Evolutionary conservation across 2,329 filamentous ascomycete species (phyloP).

Genomic region (Colletotrichum sp.): DNA sequence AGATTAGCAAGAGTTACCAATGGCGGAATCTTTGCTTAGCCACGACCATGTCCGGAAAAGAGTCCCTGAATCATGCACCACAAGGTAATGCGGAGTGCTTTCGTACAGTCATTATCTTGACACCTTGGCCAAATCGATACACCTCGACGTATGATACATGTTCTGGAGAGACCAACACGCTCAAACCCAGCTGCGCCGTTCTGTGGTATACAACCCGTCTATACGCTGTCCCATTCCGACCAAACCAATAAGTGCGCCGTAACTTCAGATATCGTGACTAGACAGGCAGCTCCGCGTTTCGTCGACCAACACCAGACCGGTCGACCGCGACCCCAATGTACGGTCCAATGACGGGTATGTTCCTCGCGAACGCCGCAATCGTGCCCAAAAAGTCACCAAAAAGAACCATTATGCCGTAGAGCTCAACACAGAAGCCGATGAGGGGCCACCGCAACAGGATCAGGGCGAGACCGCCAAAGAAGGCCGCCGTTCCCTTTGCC

Average conservation of each 20-base stretch:
- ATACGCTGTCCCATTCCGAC: background rate
- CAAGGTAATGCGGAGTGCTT: background rate
- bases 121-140: background rate
- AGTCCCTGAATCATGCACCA: background rate
- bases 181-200: slow-evolving; percentile 19
- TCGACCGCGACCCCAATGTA: slow-evolving; percentile 81
- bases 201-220: slow-evolving; percentile 20
- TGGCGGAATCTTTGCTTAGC: slow-evolving; percentile 18
- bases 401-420: slow-evolving; percentile 90
- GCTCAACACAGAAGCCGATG: slow-evolving; percentile 86
- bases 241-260: background rate
- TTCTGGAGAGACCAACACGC: background rate
- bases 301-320: slow-evolving; percentile 69
- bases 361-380: slow-evolving; percentile 85
- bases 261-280: slow-evolving; percentile 42
- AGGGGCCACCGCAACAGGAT: slow-evolving; percentile 93
- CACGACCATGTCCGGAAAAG: background rate
- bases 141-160: background rate
- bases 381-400: slow-evolving; percentile 98
- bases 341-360: slow-evolving; percentile 83
- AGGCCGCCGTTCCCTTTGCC: slow-evolving; percentile 87
- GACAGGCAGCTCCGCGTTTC: slow-evolving; percentile 80
- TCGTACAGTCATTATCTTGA: slow-evolving; percentile 13
- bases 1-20: slow-evolving; percentile 21
- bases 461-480: slow-evolving; percentile 80